Base-by-base conservation (phyloP, 2,329 filamentous ascomycete species). In the Zymoseptoria brevis region DNA sequence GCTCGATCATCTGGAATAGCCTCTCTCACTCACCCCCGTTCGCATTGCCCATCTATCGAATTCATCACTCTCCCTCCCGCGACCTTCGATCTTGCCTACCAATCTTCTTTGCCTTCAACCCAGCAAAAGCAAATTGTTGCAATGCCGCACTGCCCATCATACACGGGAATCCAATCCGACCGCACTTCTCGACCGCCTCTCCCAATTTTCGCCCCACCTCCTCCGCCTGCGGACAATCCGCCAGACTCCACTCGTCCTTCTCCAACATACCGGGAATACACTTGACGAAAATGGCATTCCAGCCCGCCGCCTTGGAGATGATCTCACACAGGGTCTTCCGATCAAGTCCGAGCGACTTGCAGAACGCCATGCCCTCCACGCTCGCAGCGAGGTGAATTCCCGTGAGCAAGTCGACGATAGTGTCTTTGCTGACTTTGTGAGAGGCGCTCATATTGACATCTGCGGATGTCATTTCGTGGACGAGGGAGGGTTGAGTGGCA, bases 311-410 rank as follows among this genome's bases (percentile, higher is more conserved):
- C 60, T 79, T 76, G 53, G 71, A 71, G 51, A 80, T 77, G 54
- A 80, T 75, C 9, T 74, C 73, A 63, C 74, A 76, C 71, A 80
- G 78, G 58, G 75, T 72, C 56, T 71, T 67, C 35, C 78, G 68
- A 62, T 79, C 76, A 19, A 79, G 74, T 0, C 75, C 74, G 4
- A 80, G 73, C 54, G 75, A 67, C 11, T 75, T 73, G 54, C 77
- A 78, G 64, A 80, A 80, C 0, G 75, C 70, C 64, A 80, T 74
- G 8, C 75, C 77, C 62, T 81, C 79, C 0, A 79, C 76, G 0
- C 77, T 75, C 0, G 77, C 76, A 8, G 76, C 76, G n/a, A 80
- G 74, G 60, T 80, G 79, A 13, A 79, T 76, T n/a, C 76, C 73
- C 19, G 71, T 67, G 62, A 80, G 75, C 35, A 79, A 64, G 55